Evolutionary conservation across 768 basidiomycete species (phyloP).

Genomic region (Coprinopsis strossmayeri): DNA sequence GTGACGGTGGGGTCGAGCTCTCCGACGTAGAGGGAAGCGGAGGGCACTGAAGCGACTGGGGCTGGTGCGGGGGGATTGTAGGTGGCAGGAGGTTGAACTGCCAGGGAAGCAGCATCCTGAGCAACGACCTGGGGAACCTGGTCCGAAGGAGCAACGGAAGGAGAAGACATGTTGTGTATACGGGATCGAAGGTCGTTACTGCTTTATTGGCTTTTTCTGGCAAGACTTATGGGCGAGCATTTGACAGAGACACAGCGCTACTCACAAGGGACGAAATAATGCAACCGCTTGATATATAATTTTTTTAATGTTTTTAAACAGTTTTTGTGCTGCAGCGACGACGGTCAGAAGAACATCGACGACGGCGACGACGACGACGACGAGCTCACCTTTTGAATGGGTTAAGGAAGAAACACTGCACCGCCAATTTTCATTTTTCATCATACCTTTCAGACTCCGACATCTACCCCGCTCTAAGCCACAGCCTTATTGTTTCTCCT

Average conservation of each 20-base stretch:
- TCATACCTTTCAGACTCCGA: conserved; percentile 37
- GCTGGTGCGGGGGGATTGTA: conserved; percentile 55
- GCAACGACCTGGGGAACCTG: conserved; percentile 44
- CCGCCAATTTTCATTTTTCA: conserved; percentile 25
- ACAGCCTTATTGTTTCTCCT: conserved; percentile 1
- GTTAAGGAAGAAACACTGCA: conserved; percentile 46
- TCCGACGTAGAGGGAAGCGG: conserved; percentile 96
- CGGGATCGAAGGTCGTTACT: conserved; percentile 74
- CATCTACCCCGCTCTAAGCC: conserved; percentile 21
- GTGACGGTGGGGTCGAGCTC: conserved; percentile 98
- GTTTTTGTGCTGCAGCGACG: conserved; percentile 41
- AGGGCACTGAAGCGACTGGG: conserved; percentile 60
- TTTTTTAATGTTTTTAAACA: conserved; percentile 64
- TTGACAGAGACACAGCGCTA: conserved; percentile 13
- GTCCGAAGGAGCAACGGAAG: conserved; percentile 47
- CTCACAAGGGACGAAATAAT: conserved; percentile 62
- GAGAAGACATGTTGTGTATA: conserved; percentile 49
- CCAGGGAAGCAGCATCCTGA: conserved; percentile 33
- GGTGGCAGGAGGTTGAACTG: conserved; percentile 41
- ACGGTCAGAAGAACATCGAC: too few species aligned
- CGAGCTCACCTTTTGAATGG: conserved; percentile 46
- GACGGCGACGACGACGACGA: conserved; percentile 4
- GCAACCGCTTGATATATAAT: conserved; percentile 66
- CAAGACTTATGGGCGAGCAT: too few species aligned
- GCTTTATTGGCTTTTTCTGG: conserved; percentile 82